Conservation (phyloP, 2,329 filamentous ascomycete genomes). For the Cladosporium oxysporum region DNA sequence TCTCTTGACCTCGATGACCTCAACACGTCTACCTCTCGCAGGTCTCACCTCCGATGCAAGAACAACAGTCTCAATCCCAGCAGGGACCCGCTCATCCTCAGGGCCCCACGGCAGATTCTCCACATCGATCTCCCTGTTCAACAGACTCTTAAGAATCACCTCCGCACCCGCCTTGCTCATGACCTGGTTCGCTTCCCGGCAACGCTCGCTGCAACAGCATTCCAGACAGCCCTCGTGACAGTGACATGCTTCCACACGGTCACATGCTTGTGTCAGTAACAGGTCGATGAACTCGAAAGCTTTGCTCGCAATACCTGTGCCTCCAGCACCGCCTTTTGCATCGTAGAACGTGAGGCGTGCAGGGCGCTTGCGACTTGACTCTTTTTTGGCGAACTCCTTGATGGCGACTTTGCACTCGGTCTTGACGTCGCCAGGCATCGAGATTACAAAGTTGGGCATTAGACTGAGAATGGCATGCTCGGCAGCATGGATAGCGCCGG, state of each 20-base stretch:
- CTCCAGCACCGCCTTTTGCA: conserved; percentile 80
- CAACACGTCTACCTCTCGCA: conserved; percentile 41
- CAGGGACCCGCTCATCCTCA: conserved; percentile 65
- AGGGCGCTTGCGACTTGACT: conserved; percentile 75
- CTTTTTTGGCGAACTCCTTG: conserved; percentile 79
- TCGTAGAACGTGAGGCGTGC: conserved; percentile 93
- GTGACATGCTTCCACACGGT: conserved; percentile 72
- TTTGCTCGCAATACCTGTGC: conserved; percentile 85
- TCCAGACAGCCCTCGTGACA: conserved; percentile 84
- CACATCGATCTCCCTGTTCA: conserved; percentile 77
- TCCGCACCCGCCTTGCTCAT: conserved; percentile 89
- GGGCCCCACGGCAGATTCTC: conserved; percentile 84
- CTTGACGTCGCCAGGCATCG: conserved; percentile 84
- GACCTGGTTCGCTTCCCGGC: conserved; percentile 83
- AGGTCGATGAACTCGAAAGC: conserved; percentile 90
- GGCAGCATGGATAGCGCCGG: conserved; percentile 88
- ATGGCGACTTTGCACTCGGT: conserved; percentile 89
- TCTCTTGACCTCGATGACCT: conserved; percentile 45
- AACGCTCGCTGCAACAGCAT: conserved; percentile 82
- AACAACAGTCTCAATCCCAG: conserved; percentile 80
- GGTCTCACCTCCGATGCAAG: conserved; percentile 66
- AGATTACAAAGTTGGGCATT: conserved; percentile 88
- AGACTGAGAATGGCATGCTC: conserved; percentile 87
- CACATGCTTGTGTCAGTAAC: conserved; percentile 72
- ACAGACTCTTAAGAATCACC: conserved; percentile 74